phyloP scores from a whole-genome alignment of 306 rosid genomes.

The Begonia peltatifolia region DNA sequence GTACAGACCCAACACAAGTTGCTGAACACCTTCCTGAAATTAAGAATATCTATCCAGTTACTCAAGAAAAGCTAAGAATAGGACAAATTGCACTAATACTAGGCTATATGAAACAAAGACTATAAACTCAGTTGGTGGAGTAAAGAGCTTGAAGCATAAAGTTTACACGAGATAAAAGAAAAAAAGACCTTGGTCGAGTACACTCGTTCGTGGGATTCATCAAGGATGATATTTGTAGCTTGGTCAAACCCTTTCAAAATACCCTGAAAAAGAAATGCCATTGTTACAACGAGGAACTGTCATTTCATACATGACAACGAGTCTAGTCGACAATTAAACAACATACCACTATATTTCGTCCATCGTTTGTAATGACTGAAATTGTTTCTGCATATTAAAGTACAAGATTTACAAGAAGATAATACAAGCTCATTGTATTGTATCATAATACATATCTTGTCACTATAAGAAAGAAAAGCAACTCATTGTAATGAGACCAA shows the following conservation, averaged over 20 bases:
- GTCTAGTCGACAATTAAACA: not conserved
- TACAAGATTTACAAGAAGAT: not conserved
- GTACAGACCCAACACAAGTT: constrained; percentile 80
- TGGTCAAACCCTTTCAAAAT: constrained; percentile 89
- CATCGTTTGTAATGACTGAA: constrained; percentile 87
- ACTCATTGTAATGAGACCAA: not conserved
- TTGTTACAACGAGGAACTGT: too few relatives aligned
- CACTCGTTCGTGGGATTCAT: constrained; percentile 94
- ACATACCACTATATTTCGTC: constrained; percentile 87
- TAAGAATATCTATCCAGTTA: constrained; percentile 1
- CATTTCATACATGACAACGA: too few relatives aligned
- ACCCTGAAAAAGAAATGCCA: constrained; percentile 31
- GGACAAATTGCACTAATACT: too few relatives aligned
- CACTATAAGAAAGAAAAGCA: too few relatives aligned
- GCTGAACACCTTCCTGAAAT: constrained; percentile 92
- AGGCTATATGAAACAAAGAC: too few relatives aligned
- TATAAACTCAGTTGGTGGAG: too few relatives aligned
- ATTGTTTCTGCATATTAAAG: constrained; percentile 48
- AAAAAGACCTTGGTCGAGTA: constrained; percentile 78
- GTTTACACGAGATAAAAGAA: too few relatives aligned
- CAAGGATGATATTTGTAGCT: constrained; percentile 97
- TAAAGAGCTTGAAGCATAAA: too few relatives aligned
- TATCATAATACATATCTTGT: too few relatives aligned
- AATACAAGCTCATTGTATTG: too few relatives aligned
- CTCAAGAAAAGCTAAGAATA: too few relatives aligned